A percentile compares a stretch with the other conserved stretches of the same genome.
These are phyloP conservation scores for Skeletonema grethae DNA, from an alignment of 108 stramenopile genomes.

Conservation along the genomic window DNA sequence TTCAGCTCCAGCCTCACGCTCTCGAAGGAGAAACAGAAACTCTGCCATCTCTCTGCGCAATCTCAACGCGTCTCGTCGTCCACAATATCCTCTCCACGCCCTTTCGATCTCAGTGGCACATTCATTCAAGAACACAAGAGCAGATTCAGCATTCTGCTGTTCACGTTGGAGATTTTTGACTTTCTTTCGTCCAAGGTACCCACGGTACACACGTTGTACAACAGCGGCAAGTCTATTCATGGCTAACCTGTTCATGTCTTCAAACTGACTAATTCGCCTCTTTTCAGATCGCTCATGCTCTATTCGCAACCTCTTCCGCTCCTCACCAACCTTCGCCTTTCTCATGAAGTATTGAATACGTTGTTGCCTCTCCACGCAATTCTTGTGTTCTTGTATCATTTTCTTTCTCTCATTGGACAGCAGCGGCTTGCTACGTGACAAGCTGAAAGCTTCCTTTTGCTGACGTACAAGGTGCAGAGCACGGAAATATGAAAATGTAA, in stretches of 20 bases:
- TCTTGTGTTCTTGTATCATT: constrained; percentile 34
- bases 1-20: constrained; percentile 33
- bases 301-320: constrained; percentile 12
- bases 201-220: constrained; percentile 37
- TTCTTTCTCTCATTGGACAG: constrained; percentile 20
- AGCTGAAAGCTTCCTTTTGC: constrained; percentile 19
- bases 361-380: constrained; percentile 20
- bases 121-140: constrained; percentile 12
- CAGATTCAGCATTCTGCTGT: background rate
- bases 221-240: constrained; percentile 19
- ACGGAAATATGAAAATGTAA: constrained; percentile 38
- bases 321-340: constrained; percentile 32
- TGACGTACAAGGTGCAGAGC: constrained; percentile 17
- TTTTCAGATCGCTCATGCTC: constrained; percentile 36
- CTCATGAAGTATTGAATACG: constrained; percentile 32
- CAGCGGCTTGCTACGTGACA: background rate
- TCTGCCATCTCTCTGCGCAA: constrained; percentile 35
- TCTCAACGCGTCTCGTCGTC: constrained; percentile 30
- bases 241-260: constrained; percentile 17
- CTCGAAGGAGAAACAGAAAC: constrained; percentile 21
- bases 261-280: constrained; percentile 7
- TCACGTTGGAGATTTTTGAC: background rate
- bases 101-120: constrained; percentile 36
- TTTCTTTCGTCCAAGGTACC: constrained; percentile 30
- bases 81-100: constrained; percentile 44